Percentiles rank a stretch among this genome's conserved stretches.
Evolutionary conservation across 306 rosid genomes (phyloP).

Genomic region (Betula pendula): DNA sequence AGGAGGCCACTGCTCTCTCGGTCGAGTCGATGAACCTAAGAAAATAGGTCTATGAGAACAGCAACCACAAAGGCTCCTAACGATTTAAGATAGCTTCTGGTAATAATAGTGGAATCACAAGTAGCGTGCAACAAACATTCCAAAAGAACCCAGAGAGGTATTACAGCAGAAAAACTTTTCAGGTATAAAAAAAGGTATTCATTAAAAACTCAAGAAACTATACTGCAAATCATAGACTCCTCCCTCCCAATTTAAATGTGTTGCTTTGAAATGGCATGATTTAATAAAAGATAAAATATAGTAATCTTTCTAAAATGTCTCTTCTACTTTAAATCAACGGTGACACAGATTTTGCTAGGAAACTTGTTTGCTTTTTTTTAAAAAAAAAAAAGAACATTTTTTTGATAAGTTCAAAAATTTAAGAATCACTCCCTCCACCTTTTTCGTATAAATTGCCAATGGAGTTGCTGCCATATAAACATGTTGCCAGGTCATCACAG

Average conservation of each 20-base stretch:
- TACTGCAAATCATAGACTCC: no score
- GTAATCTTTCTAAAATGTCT: neutral
- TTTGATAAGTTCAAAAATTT: no score
- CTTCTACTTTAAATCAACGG: no score
- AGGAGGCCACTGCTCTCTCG: constrained; percentile 84
- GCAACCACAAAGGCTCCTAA: neutral
- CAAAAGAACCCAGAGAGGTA: neutral
- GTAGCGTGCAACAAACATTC: neutral
- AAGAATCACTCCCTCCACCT: no score
- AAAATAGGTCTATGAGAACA: constrained; percentile 11
- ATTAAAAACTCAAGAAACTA: no score
- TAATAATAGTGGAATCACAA: neutral
- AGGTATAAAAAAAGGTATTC: no score
- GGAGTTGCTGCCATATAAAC: no score
- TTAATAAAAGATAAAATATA: neutral
- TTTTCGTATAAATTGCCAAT: no score
- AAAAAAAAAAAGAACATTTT: no score
- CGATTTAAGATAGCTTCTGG: neutral
- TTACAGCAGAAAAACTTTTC: neutral
- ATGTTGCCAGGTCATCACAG: no score
- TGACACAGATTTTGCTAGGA: no score
- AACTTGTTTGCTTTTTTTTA: no score
- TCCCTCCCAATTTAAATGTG: neutral
- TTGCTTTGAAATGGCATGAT: neutral
- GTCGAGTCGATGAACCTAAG: constrained; percentile 92